phyloP scores from a whole-genome alignment of 805 yeast genomes.

The Lachancea quebecensis region DNA sequence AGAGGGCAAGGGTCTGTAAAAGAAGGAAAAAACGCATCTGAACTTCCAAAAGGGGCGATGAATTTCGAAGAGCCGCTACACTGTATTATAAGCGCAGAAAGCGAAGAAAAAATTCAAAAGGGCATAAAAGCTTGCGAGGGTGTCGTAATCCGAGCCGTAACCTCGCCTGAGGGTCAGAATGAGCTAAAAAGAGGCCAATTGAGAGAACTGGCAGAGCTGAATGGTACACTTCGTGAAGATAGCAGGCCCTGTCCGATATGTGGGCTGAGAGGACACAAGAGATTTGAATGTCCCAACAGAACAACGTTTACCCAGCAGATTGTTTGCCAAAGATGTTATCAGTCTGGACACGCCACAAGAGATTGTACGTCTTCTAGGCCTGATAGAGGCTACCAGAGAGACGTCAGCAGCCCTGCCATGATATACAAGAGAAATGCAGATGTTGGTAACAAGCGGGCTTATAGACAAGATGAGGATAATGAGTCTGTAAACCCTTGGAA shows the following conservation, averaged over 20 bases:
- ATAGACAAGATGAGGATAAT: background rate
- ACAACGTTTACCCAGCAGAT: slow-evolving; percentile 46
- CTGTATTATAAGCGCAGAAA: slow-evolving; percentile 78
- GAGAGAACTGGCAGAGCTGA: slow-evolving; percentile 84
- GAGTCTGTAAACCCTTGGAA: slow-evolving; percentile 3
- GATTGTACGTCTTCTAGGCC: slow-evolving; percentile 50
- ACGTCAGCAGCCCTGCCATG: slow-evolving; percentile 6
- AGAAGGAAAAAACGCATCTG: slow-evolving; percentile 64
- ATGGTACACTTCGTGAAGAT: slow-evolving; percentile 89
- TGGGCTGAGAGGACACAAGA: slow-evolving; percentile 59
- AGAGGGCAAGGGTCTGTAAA: slow-evolving; percentile 95
- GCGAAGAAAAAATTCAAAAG: slow-evolving; percentile 63
- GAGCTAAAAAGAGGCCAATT: slow-evolving; percentile 86
- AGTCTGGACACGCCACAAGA: slow-evolving; percentile 76
- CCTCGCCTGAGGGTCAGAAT: slow-evolving; percentile 89
- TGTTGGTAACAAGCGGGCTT: background rate
- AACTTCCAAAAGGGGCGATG: slow-evolving; percentile 41
- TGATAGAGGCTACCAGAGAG: background rate
- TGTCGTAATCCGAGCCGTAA: slow-evolving; percentile 74
- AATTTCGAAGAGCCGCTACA: slow-evolving; percentile 79
- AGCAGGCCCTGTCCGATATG: slow-evolving; percentile 57
- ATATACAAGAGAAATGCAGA: slow-evolving; percentile 5
- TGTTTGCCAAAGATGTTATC: slow-evolving; percentile 73
- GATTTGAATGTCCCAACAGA: slow-evolving; percentile 56
- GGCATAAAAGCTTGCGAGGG: slow-evolving; percentile 71